These are phyloP conservation scores for Vaccinium macrocarpon DNA, from an alignment of 148 eudicot species.

Conservation along the genomic window DNA sequence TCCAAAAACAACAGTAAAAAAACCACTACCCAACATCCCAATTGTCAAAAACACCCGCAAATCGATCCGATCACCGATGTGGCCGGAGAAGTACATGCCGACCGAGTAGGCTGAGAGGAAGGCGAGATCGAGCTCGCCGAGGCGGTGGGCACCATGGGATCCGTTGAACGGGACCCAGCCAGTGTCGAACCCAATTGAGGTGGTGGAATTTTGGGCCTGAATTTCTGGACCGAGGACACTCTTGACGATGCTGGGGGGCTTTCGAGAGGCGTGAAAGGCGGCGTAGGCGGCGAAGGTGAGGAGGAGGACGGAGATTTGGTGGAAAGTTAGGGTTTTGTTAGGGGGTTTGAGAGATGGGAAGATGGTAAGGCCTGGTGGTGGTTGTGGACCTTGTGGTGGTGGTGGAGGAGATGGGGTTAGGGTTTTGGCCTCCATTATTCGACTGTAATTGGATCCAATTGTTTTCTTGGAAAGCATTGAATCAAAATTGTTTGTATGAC, in stretches of 20 bases:
- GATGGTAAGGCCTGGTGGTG: constrained; percentile 41
- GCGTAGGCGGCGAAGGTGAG: constrained; percentile 88
- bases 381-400: constrained; percentile 27
- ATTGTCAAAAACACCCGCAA: constrained; percentile 55
- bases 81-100: constrained; percentile 91
- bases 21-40: constrained; percentile 85
- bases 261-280: constrained; percentile 87
- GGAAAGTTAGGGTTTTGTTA: constrained; percentile 39
- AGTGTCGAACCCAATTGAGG: constrained; percentile 27
- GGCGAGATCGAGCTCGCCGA: constrained; percentile 95
- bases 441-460: neutral
- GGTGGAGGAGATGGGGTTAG: constrained; percentile 37
- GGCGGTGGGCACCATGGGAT: constrained; percentile 69
- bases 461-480: neutral
- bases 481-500: neutral
- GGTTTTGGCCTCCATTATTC: constrained; percentile 21
- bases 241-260: constrained; percentile 97
- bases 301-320: constrained; percentile 51
- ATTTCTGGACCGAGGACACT: constrained; percentile 58
- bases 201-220: constrained; percentile 22
- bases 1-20: constrained; percentile 66
- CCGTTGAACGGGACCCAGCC: constrained; percentile 90
- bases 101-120: constrained; percentile 69
- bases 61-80: constrained; percentile 73
- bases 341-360: constrained; percentile 45